Evolutionary conservation across 1,139 yeast species (phyloP).

Genomic region (Lodderomyces jiufengensis): DNA sequence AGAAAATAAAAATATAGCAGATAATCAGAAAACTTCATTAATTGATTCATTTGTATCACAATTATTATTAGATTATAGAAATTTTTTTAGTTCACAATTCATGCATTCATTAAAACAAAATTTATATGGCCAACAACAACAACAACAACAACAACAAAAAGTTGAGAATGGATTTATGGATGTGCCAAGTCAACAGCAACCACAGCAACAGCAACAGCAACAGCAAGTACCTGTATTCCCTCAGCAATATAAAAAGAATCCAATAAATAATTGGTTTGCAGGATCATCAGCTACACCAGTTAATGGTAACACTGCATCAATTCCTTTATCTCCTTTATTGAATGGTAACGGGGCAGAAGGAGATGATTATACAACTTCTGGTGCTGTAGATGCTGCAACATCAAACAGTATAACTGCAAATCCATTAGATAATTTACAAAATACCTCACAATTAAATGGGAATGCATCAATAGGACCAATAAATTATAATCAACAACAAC

Average conservation of each 20-base stretch:
- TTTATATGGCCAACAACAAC: slow-evolving; percentile 8
- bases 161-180: no score
- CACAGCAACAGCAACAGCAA: slow-evolving; percentile 1
- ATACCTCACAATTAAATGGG: no score
- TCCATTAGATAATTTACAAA: slow-evolving; percentile 16
- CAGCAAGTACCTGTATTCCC: slow-evolving; percentile 4
- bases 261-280: slow-evolving; percentile 19
- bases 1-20: slow-evolving; percentile 15
- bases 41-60: slow-evolving; percentile 24
- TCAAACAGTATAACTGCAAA: slow-evolving; percentile 7
- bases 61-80: slow-evolving; percentile 22
- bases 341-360: slow-evolving; percentile 37
- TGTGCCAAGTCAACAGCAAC: slow-evolving; percentile 4
- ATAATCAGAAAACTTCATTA: slow-evolving; percentile 19
- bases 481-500: background rate
- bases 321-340: slow-evolving; percentile 36
- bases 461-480: no score
- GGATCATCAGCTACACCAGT: slow-evolving; percentile 10
- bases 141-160: slow-evolving; percentile 1
- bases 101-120: slow-evolving; percentile 11
- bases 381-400: slow-evolving; percentile 10
- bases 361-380: background rate
- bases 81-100: slow-evolving; percentile 11
- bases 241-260: slow-evolving; percentile 13
- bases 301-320: slow-evolving; percentile 17